Conservation (phyloP, 2,329 filamentous ascomycete species). For the Phoma herbarum region DNA sequence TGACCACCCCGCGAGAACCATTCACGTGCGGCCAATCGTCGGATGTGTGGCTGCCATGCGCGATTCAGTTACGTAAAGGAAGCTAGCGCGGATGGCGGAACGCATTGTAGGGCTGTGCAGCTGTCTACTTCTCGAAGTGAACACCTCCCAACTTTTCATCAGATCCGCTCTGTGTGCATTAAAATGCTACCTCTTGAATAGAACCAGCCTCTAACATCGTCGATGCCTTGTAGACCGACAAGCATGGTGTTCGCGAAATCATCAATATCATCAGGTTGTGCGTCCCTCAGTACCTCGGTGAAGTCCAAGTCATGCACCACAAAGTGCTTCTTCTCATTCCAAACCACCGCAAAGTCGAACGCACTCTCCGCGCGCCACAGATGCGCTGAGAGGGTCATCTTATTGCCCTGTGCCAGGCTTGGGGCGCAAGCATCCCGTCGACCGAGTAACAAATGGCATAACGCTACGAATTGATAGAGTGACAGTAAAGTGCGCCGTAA, state of each 20-base stretch:
- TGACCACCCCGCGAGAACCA: neutral
- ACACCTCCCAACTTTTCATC: neutral
- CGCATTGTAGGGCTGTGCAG: no score
- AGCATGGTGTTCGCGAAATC: constrained; percentile 42
- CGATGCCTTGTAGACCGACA: constrained; percentile 36
- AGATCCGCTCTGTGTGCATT: neutral
- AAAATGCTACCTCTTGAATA: constrained; percentile 31
- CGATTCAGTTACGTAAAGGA: no score
- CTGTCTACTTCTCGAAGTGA: no score
- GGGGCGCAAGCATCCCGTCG: constrained; percentile 26
- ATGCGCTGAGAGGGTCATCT: constrained; percentile 39
- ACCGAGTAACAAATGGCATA: constrained; percentile 33
- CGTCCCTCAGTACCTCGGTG: constrained; percentile 32
- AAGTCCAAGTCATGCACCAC: constrained; percentile 44
- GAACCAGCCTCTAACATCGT: constrained; percentile 46
- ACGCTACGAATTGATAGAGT: constrained; percentile 55
- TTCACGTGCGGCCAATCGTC: neutral
- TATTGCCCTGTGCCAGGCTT: constrained; percentile 18
- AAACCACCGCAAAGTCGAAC: constrained; percentile 44
- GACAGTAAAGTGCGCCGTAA: constrained; percentile 62
- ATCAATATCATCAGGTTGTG: constrained; percentile 41
- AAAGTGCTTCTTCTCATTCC: constrained; percentile 43
- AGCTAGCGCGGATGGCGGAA: no score
- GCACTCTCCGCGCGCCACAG: constrained; percentile 43
- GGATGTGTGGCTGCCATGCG: no score